A percentile compares a stretch with the other conserved stretches of the same genome.
These are phyloP conservation scores for Quercus dentata DNA, from an alignment of 306 rosid genomes.

Conservation along the genomic window DNA sequence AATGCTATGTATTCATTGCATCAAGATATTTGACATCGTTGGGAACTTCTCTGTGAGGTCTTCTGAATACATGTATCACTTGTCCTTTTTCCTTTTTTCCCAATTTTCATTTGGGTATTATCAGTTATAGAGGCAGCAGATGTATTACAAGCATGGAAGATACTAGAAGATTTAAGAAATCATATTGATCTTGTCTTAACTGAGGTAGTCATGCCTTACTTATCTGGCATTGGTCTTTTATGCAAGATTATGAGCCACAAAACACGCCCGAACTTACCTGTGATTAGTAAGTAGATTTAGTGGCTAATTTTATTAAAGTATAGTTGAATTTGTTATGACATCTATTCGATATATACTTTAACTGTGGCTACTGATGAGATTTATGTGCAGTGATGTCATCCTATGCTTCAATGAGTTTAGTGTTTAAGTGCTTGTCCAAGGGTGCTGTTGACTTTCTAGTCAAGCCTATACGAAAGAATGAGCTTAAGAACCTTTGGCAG, in stretches of 20 bases:
- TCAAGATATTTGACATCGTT: not conserved
- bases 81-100: not conserved
- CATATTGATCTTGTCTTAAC: slow-evolving; percentile 83
- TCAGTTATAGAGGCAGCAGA: slow-evolving; percentile 79
- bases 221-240: slow-evolving; percentile 81
- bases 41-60: not conserved
- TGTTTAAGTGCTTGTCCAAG: slow-evolving; percentile 94
- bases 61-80: not conserved
- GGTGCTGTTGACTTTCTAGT: slow-evolving; percentile 95
- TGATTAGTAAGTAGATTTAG: slow-evolving; percentile 65
- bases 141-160: slow-evolving; percentile 89
- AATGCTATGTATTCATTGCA: not conserved
- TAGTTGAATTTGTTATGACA: slow-evolving; percentile 33
- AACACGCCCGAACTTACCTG: slow-evolving; percentile 72
- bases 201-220: slow-evolving; percentile 84
- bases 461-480: slow-evolving; percentile 94
- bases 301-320: slow-evolving; percentile 18
- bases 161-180: slow-evolving; percentile 74
- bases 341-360: slow-evolving; percentile 27
- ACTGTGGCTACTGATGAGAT: slow-evolving; percentile 44
- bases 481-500: slow-evolving; percentile 96
- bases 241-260: slow-evolving; percentile 83
- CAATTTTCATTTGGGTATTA: slow-evolving; percentile 1
- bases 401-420: slow-evolving; percentile 89
- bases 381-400: slow-evolving; percentile 96